A percentile compares a stretch with the other conserved stretches of the same genome.
These are phyloP conservation scores for Panicum virgatum DNA, from an alignment of 202 grass and related monocot genomes.

Conservation along the genomic window DNA sequence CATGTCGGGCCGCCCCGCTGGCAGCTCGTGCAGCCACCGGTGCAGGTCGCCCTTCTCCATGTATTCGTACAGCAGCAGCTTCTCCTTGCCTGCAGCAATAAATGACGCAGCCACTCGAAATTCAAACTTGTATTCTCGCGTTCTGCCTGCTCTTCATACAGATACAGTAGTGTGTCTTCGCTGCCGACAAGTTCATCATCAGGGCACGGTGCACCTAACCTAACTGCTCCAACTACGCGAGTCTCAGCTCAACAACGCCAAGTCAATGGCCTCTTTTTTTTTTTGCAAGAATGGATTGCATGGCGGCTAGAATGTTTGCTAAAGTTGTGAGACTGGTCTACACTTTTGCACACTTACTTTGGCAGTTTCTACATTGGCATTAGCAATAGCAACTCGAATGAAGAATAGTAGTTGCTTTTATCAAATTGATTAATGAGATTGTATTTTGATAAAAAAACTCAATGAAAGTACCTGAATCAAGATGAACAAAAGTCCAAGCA, in stretches of 20 bases:
- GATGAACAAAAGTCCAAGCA: too few species aligned
- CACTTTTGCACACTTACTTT: not conserved
- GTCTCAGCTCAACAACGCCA: not conserved
- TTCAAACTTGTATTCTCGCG: conserved; percentile 11
- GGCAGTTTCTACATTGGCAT: not conserved
- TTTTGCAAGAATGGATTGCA: too few species aligned
- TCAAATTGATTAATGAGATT: too few species aligned
- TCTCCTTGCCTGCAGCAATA: conserved; percentile 55
- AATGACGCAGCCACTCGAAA: not conserved
- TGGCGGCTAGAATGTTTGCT: too few species aligned
- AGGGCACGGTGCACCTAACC: conserved; percentile 24
- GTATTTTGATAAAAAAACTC: too few species aligned
- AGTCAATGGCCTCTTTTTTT: not conserved
- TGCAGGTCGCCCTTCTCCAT: conserved; percentile 97
- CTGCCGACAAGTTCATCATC: not conserved
- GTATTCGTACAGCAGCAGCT: conserved; percentile 90
- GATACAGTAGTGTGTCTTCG: not conserved
- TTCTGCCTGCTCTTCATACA: not conserved
- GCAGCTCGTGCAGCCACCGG: conserved; percentile 94
- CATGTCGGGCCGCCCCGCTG: conserved; percentile 56
- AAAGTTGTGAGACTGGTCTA: too few species aligned
- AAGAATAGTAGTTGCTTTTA: not conserved
- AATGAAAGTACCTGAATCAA: too few species aligned
- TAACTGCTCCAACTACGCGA: conserved; percentile 37
- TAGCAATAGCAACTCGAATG: too few species aligned